A percentile compares a stretch with the other conserved stretches of the same genome.
phyloP scores from a whole-genome alignment of 2,329 filamentous ascomycete species.

The Calonectria hongkongensis region DNA sequence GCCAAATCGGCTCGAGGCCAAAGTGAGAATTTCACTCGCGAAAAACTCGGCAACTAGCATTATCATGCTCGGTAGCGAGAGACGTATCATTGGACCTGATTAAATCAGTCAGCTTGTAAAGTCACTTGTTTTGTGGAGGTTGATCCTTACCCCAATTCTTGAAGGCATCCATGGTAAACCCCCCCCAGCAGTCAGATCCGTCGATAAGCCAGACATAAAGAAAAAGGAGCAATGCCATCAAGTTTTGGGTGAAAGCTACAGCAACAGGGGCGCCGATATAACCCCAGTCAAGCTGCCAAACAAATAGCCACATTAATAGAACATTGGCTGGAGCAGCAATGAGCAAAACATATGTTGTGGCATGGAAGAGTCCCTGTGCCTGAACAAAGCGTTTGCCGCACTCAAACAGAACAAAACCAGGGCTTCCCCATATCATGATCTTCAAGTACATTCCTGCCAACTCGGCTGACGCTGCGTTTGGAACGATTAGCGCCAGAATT shows the following conservation, averaged over 20 bases:
- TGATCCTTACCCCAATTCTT: slow-evolving; percentile 78
- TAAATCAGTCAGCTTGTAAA: not conserved
- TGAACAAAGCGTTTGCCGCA: slow-evolving; percentile 87
- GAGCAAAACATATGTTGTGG: slow-evolving; percentile 85
- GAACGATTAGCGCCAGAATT: slow-evolving; percentile 71
- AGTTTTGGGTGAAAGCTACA: slow-evolving; percentile 84
- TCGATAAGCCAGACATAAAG: slow-evolving; percentile 84
- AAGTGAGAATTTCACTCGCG: slow-evolving; percentile 92
- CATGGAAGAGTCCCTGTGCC: slow-evolving; percentile 86
- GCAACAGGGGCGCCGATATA: slow-evolving; percentile 90
- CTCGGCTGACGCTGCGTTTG: slow-evolving; percentile 75
- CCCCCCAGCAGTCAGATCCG: slow-evolving; percentile 88
- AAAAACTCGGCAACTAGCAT: slow-evolving; percentile 97
- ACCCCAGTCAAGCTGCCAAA: slow-evolving; percentile 81
- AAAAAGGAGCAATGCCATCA: slow-evolving; percentile 85
- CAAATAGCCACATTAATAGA: slow-evolving; percentile 85
- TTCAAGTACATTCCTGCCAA: slow-evolving; percentile 84
- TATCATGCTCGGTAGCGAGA: slow-evolving; percentile 90
- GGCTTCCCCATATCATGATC: slow-evolving; percentile 82
- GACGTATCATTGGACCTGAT: slow-evolving; percentile 79
- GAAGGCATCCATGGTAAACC: slow-evolving; percentile 81
- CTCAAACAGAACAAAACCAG: slow-evolving; percentile 86
- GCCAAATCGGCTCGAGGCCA: slow-evolving; percentile 86
- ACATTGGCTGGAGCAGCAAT: slow-evolving; percentile 85
- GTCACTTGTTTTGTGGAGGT: not conserved